Base-by-base conservation (phyloP, 108 stramenopile species). In the Fragilariopsis cylindrus region DNA sequence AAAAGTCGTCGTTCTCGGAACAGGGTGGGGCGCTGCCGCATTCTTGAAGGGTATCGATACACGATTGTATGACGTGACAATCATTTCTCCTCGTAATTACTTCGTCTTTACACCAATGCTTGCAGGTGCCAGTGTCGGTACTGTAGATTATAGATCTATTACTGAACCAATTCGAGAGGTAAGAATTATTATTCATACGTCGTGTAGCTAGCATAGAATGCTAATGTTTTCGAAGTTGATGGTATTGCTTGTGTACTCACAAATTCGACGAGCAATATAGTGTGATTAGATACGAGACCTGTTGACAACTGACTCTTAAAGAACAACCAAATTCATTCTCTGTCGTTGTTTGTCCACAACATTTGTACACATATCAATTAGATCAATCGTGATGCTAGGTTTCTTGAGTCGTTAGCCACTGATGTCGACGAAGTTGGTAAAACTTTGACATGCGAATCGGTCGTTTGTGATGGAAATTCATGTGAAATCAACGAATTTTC, bases 21-120 rank as follows among this genome's bases (percentile, higher is more conserved):
- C 94, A 6, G 97, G 98, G 19, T 98, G 98, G 98, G 98, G 92
- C 5, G 84, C 89, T 4, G 94, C 93, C 46, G 74, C 96, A 3
- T 95, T 96, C 73, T 72, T 97, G 45, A 96, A 97, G 72, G 88
- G 79, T 13, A 88, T 97, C 60, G 92, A 96, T 67, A 75, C 88
- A 4, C n/a, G 68, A 57, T 75, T 87, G 69, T 95, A 90, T 62
- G 95, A 98, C 72, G 96, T 98, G 8, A 93, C 89, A 0, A 88
- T 96, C 18, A 84, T 98, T 19, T 91, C 91, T 48, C 98, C 98
- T 2, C 70, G 98, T 39, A 96, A 98, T 66, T 94, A 93, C 74
- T 97, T 98, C 70, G 81, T 97, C 7, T 97, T 97, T 74, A 98
- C 98, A 1, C 98, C 98, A 64, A 97, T 98, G 98, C 80, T 98